Conservation (phyloP, 2,329 filamentous ascomycete species). For the Microsporum audouinii region DNA sequence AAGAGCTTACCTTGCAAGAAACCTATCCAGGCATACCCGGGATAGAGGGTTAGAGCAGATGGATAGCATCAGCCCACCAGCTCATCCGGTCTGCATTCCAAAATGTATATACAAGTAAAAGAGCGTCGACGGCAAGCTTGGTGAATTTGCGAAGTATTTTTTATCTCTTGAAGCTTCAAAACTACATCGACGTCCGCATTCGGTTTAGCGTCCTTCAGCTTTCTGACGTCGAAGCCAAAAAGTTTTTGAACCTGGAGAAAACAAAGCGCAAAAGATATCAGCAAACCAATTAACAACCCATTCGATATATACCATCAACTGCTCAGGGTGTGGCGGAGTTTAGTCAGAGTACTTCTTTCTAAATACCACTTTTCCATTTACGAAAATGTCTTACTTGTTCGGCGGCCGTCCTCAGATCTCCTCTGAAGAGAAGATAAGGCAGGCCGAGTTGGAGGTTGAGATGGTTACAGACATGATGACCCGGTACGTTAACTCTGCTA, state of each 20-base stretch:
- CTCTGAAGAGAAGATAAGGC: slow-evolving; percentile 93
- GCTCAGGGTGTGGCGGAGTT: background rate
- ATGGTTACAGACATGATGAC: slow-evolving; percentile 98
- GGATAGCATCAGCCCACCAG: slow-evolving; percentile 28
- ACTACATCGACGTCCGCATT: background rate
- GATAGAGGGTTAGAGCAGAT: slow-evolving; percentile 28
- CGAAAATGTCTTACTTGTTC: slow-evolving; percentile 61
- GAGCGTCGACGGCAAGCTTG: background rate
- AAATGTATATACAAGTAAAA: background rate
- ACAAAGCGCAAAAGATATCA: background rate
- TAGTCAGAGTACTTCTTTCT: background rate
- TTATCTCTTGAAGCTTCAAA: background rate
- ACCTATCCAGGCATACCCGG: slow-evolving; percentile 22
- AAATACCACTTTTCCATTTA: background rate
- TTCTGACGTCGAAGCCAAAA: background rate
- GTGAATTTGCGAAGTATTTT: background rate
- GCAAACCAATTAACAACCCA: background rate
- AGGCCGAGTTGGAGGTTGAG: slow-evolving; percentile 93
- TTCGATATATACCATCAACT: too few relatives aligned
- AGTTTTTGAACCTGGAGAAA: slow-evolving; percentile 1
- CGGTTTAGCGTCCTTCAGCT: background rate
- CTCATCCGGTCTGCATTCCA: slow-evolving; percentile 4
- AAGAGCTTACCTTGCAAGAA: slow-evolving; percentile 27
- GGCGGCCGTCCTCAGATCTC: slow-evolving; percentile 69
- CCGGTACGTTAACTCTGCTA: slow-evolving; percentile 50